Evolutionary conservation across 805 yeast genomes (phyloP), one percentile per base, ranked within the genome.

Genomic region (Soucietia sequanensis): DNA sequence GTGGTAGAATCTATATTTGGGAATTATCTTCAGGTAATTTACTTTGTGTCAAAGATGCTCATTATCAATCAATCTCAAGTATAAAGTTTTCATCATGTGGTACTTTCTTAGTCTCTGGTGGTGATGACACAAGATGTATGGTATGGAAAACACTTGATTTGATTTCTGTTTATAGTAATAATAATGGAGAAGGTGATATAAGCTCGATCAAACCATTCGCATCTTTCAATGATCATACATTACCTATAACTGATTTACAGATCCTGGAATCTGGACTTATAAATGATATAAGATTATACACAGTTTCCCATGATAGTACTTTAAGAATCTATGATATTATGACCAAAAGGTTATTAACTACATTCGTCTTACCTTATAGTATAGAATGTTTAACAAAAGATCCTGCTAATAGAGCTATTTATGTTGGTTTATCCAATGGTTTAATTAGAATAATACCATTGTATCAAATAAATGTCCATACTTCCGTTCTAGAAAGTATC

Each of bases 1-100:
- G 81, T n/a, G 98, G 98, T 9, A 76, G 80, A 44, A 43, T 93
- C 11, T 84, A 84, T 52, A 58, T 90, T 1, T 91, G 98, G 98
- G 95, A 88, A 48, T 53, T 90, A 33, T 58, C 71, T 7, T 82
- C 93, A 2, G 98, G 98, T 0, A 60, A 76, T 16, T 67, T 93
- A 30, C 51, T 90, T 16, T 68, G 76, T 30, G 95, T 79, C 4
- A 79, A 78, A 50, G 90, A 85, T 33, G 81, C 87, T 1, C 98
- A 91, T 62, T 91, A 87, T 57, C 97, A 91, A 60, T 68, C 72
- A 5, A 73, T 88, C 6, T 72, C 81, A 0, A 70, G 68, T 21
- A 55, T 91, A 23, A 70, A 68, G 43, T 78, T 84, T 48, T 64
- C 84, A 1, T 43, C 61, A 9, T 84, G 88, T 51, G 83, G 82